Conservation (phyloP, 352 stramenopile genomes). For the Plasmopara muralis region DNA sequence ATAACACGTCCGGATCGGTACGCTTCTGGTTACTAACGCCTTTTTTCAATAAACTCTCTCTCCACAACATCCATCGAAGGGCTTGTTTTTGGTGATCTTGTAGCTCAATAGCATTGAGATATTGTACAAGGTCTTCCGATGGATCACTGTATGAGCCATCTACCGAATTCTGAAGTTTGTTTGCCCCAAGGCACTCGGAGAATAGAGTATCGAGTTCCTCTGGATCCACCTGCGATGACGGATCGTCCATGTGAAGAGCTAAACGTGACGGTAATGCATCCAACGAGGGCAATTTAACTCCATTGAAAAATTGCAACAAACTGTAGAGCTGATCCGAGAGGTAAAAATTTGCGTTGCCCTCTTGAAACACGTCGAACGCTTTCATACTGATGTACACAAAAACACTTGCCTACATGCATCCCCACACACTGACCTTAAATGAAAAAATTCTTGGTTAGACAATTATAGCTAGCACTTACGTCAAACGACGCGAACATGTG, state of each 20-base stretch:
- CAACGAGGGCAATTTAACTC: slow-evolving; percentile 9
- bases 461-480: slow-evolving; percentile 10
- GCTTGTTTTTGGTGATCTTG: slow-evolving; percentile 80
- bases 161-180: slow-evolving; percentile 13
- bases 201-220: slow-evolving; percentile 61
- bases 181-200: slow-evolving; percentile 45
- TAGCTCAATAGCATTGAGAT: slow-evolving; percentile 62
- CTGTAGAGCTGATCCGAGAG: slow-evolving; percentile 57
- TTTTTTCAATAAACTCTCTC: slow-evolving; percentile 42
- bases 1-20: slow-evolving; percentile 31
- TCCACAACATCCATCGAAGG: slow-evolving; percentile 82
- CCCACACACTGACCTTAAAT: not conserved
- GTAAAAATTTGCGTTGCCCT: slow-evolving; percentile 49
- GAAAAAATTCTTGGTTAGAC: not conserved
- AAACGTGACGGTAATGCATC: slow-evolving; percentile 5
- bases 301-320: slow-evolving; percentile 45
- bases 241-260: slow-evolving; percentile 8
- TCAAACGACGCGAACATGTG: slow-evolving; percentile 70
- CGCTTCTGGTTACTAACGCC: slow-evolving; percentile 21
- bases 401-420: slow-evolving; percentile 27
- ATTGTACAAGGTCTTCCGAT: slow-evolving; percentile 32
- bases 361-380: slow-evolving; percentile 61
- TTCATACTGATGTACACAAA: slow-evolving; percentile 54
- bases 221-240: slow-evolving; percentile 20
- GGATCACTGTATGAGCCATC: slow-evolving; percentile 17